Evolutionary conservation across 2,329 filamentous ascomycete species (phyloP).

Genomic region (Calonectria pseudoturangicola): DNA sequence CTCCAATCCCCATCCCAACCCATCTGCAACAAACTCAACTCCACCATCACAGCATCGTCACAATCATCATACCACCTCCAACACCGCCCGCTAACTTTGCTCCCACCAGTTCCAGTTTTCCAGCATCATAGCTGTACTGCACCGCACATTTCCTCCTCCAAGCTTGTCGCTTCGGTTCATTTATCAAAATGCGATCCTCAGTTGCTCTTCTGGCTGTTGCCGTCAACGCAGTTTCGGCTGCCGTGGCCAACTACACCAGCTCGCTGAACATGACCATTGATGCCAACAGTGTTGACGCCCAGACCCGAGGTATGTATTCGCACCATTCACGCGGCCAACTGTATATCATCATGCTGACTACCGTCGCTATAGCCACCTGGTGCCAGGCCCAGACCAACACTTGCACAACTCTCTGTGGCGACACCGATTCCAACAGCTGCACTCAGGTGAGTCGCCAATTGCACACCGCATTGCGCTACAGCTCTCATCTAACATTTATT

Average conservation of each 20-base stretch:
- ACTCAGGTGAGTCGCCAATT: constrained; percentile 61
- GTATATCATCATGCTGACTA: constrained; percentile 38
- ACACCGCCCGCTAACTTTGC: constrained; percentile 25
- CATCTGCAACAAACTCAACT: neutral
- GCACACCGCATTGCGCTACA: neutral
- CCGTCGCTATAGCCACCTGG: constrained; percentile 66
- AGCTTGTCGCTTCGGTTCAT: constrained; percentile 37
- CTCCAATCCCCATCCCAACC: constrained; percentile 13
- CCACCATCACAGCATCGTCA: constrained; percentile 43
- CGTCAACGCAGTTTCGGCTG: constrained; percentile 64
- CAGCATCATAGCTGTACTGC: constrained; percentile 26
- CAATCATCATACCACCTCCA: constrained; percentile 49
- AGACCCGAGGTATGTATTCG: constrained; percentile 62
- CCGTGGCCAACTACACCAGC: constrained; percentile 66
- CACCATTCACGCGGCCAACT: neutral
- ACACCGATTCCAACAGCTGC: constrained; percentile 66
- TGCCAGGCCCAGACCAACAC: constrained; percentile 71
- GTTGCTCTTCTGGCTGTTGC: constrained; percentile 66
- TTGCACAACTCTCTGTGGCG: constrained; percentile 69
- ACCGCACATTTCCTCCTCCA: neutral
- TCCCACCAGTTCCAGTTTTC: constrained; percentile 34
- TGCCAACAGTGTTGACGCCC: constrained; percentile 58
- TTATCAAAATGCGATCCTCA: constrained; percentile 64
- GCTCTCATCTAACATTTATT: constrained; percentile 24
- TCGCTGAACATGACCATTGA: constrained; percentile 65